These are phyloP conservation scores for Cystobasidium ongulense DNA, from an alignment of 768 basidiomycete genomes.

Conservation along the genomic window DNA sequence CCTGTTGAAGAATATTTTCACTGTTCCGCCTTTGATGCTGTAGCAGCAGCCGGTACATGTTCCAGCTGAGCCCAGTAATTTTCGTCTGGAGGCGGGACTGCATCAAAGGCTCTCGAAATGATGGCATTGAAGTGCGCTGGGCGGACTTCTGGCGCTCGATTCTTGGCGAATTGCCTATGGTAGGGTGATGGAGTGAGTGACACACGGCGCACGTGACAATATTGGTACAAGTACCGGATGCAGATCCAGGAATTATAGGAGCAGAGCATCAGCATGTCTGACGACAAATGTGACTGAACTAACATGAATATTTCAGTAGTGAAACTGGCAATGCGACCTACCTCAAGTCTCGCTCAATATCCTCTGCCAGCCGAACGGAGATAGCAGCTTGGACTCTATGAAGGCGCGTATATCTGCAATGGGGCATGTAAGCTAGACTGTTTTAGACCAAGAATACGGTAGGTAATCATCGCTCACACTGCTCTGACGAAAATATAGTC, in stretches of 20 bases:
- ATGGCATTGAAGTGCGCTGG: neutral
- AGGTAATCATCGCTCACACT: neutral
- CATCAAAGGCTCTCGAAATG: neutral
- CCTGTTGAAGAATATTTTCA: neutral
- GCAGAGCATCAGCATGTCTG: too few relatives aligned
- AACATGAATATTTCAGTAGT: too few relatives aligned
- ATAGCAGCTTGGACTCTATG: neutral
- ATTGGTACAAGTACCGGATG: neutral
- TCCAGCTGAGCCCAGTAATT: neutral
- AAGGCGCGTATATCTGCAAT: neutral
- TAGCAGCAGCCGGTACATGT: neutral
- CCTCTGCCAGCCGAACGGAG: neutral
- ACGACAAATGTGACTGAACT: too few relatives aligned
- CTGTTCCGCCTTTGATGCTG: neutral
- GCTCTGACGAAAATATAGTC: neutral
- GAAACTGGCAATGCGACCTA: too few relatives aligned
- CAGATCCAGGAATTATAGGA: too few relatives aligned
- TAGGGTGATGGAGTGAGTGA: neutral
- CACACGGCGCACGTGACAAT: neutral
- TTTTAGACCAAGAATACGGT: neutral
- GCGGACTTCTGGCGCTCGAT: neutral
- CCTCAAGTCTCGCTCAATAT: neutral
- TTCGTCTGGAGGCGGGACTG: neutral
- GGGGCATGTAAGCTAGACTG: neutral
- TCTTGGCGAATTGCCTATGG: neutral